phyloP scores from a whole-genome alignment of 257 asterid species.

The Perilla frutescens region DNA sequence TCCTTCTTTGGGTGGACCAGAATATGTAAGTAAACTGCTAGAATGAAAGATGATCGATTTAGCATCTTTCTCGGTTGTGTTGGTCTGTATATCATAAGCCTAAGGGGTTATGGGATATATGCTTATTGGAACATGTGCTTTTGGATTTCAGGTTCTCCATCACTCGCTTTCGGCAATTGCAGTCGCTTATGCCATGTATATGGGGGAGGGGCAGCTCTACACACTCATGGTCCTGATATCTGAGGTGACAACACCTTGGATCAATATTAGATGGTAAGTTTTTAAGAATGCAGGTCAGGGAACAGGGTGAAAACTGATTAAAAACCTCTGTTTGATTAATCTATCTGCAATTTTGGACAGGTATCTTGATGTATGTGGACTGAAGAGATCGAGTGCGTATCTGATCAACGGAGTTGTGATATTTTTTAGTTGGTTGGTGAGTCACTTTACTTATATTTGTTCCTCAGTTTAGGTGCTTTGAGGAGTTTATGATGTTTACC shows the following conservation, averaged over 20 bases:
- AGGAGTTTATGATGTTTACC: conserved; percentile 24
- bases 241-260: conserved; percentile 91
- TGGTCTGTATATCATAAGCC: neutral
- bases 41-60: conserved; percentile 8
- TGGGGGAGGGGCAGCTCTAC: conserved; percentile 97
- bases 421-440: conserved; percentile 90
- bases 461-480: conserved; percentile 2
- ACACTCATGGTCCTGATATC: conserved; percentile 98
- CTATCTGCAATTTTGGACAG: conserved; percentile 49
- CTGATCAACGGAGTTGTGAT: conserved; percentile 78
- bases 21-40: conserved; percentile 74
- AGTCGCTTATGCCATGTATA: conserved; percentile 84
- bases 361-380: conserved; percentile 87
- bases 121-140: conserved; percentile 36
- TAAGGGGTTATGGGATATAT: neutral
- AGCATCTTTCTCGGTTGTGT: neutral
- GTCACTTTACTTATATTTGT: conserved; percentile 36
- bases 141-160: conserved; percentile 81
- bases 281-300: conserved; percentile 12
- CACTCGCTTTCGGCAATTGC: conserved; percentile 91
- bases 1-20: conserved; percentile 93
- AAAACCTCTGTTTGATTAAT: conserved; percentile 34
- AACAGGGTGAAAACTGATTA: neutral
- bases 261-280: conserved; percentile 90
- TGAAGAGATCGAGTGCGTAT: conserved; percentile 82